Evolutionary conservation across 768 basidiomycete species (phyloP), one percentile per base, ranked within the genome.

Genomic region (Suillus plorans): DNA sequence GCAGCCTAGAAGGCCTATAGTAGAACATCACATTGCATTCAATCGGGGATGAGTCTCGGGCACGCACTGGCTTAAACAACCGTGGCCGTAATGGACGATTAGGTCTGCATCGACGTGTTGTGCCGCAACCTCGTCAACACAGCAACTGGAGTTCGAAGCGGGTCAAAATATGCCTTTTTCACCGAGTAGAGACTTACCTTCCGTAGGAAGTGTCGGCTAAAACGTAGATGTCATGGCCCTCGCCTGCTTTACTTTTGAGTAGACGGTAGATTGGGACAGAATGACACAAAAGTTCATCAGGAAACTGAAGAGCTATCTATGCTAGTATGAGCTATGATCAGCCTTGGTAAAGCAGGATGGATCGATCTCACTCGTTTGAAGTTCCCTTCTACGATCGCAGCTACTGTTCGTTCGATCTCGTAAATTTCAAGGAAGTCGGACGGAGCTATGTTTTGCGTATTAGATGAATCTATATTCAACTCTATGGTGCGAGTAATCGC

Each of bases 151-250:
- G 62, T 44, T 42, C 6, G 45, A 41, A 44, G 31, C 39, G 28
- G 8, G 31, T 66, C 34, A 71, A 64, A 56, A 55, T 12, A n/a
- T 57, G 42, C 52, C 22, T 18, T 56, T 42, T 57, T 25, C 5
- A 56, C 18, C 25, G 5, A 62, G 42, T 10, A 22, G 69, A 69
- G 12, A n/a, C 86, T 53, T 79, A 88, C 96, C 92, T 96, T 78
- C 96, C 97, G 76, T 98, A 98, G 5, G 96, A 97, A 25, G 96
- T 98, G 77, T 99, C 97, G 14, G 96, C 97, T n/a, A 98, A 83
- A 5, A 97, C 90, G 74, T 94, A 97, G 28, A 94, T 79, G 69
- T 96, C 90, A 60, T 79, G 80, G 22, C 57, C 74, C 1, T 68
- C 59, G 53, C 82, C 79, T 28, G 87, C 73, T 62, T 71, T 76